Evolutionary conservation across 768 basidiomycete species (phyloP).

Genomic region (Trichaptum fuscoviolaceum): DNA sequence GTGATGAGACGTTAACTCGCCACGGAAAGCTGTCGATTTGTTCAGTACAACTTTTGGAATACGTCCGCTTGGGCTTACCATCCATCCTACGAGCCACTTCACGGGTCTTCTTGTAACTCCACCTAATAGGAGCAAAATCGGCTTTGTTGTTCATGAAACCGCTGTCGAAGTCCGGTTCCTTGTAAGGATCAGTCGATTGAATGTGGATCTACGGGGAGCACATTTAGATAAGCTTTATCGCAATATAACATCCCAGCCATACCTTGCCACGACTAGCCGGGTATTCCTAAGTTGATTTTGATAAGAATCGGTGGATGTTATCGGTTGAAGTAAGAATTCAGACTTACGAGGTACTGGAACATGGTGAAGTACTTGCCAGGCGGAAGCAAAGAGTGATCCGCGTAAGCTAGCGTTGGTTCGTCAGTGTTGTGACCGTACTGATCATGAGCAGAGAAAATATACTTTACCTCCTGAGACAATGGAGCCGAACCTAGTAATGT

Average conservation of each 20-base stretch:
- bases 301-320: not conserved
- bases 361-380: slow-evolving; percentile 70
- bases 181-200: slow-evolving; percentile 52
- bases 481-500: slow-evolving; percentile 46
- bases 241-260: slow-evolving; percentile 1
- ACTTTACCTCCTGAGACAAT: slow-evolving; percentile 53
- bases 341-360: slow-evolving; percentile 21
- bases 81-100: slow-evolving; percentile 72
- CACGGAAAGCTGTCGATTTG: slow-evolving; percentile 49
- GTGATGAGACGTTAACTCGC: slow-evolving; percentile 67
- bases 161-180: slow-evolving; percentile 59
- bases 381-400: slow-evolving; percentile 64
- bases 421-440: not conserved
- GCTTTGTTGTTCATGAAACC: slow-evolving; percentile 81
- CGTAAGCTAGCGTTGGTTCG: slow-evolving; percentile 40
- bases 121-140: slow-evolving; percentile 69
- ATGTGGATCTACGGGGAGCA: slow-evolving; percentile 50
- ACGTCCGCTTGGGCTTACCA: slow-evolving; percentile 27
- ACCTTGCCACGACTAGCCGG: slow-evolving; percentile 70
- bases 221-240: not conserved
- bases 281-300: slow-evolving; percentile 43
- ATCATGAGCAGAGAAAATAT: not conserved
- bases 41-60: not conserved
- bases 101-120: slow-evolving; percentile 75
- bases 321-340: slow-evolving; percentile 18